Percentiles rank a stretch among this genome's conserved stretches.
Evolutionary conservation across 768 basidiomycete genomes (phyloP).

Genomic region (Trametes gibbosa): DNA sequence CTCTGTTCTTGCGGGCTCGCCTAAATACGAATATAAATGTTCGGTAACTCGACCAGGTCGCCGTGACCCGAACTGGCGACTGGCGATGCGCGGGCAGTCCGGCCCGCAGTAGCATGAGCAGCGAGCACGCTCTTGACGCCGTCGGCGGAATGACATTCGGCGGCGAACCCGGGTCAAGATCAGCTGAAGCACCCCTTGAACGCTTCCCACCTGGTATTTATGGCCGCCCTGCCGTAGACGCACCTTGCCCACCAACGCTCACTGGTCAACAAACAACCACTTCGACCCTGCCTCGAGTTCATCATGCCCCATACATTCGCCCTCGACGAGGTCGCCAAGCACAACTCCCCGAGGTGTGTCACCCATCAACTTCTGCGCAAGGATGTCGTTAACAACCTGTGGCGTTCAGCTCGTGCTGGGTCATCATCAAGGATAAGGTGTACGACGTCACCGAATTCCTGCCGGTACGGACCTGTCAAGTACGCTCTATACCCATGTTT

Average conservation of each 20-base stretch:
- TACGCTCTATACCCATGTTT: not conserved
- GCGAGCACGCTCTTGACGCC: not conserved
- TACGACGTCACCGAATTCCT: slow-evolving; percentile 86
- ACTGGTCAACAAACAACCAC: not conserved
- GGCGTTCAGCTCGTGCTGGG: slow-evolving; percentile 76
- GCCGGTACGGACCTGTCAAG: slow-evolving; percentile 39
- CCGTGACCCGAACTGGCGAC: too few species aligned
- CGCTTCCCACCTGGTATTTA: slow-evolving; percentile 11
- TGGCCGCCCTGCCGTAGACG: not conserved
- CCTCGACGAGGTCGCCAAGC: slow-evolving; percentile 58
- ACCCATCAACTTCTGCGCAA: not conserved
- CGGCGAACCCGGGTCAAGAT: not conserved
- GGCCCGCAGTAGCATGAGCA: not conserved
- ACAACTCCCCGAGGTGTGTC: slow-evolving; percentile 51
- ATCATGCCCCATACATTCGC: slow-evolving; percentile 37
- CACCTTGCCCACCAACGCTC: not conserved
- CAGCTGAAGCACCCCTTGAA: slow-evolving; percentile 3
- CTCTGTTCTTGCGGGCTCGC: too few species aligned
- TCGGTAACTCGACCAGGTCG: too few species aligned
- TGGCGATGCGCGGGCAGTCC: not conserved
- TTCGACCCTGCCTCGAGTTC: not conserved
- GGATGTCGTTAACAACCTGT: not conserved
- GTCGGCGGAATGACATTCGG: slow-evolving; percentile 5
- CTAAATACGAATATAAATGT: too few species aligned
- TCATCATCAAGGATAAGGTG: slow-evolving; percentile 76